Conservation (phyloP, 352 stramenopile genomes). For the Pythium dissimile region DNA sequence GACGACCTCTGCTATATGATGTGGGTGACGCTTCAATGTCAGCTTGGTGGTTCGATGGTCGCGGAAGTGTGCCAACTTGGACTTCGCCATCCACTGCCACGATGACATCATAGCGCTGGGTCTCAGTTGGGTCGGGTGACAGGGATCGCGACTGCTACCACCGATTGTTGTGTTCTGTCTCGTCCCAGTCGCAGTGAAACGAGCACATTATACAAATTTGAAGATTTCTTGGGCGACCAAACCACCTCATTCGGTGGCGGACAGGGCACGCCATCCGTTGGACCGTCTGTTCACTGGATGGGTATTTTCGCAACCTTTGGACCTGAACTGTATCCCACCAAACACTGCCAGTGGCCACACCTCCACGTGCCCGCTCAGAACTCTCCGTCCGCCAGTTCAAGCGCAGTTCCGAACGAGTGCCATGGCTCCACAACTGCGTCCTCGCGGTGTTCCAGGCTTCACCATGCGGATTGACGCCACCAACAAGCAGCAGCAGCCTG, state of each 20-base stretch:
- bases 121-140: neutral
- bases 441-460: neutral
- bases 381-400: neutral
- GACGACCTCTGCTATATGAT: neutral
- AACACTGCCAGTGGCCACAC: neutral
- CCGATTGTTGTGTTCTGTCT: neutral
- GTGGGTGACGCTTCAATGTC: constrained; percentile 17
- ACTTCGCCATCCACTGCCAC: neutral
- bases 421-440: constrained; percentile 5
- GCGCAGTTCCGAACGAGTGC: neutral
- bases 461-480: neutral
- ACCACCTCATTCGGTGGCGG: constrained; percentile 9
- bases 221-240: neutral
- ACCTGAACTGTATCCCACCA: too few relatives aligned
- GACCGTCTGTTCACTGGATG: neutral
- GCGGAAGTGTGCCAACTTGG: neutral
- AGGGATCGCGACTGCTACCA: constrained; percentile 5
- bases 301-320: neutral
- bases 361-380: neutral
- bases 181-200: constrained; percentile 11
- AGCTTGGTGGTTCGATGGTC: constrained; percentile 7
- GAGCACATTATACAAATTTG: neutral
- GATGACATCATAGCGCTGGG: constrained; percentile 16
- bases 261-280: neutral
- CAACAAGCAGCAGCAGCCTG: too few relatives aligned